Percentiles rank a stretch among this genome's conserved stretches.
Conservation (phyloP, 2,329 filamentous ascomycete genomes). For the Cercospora sp. region DNA sequence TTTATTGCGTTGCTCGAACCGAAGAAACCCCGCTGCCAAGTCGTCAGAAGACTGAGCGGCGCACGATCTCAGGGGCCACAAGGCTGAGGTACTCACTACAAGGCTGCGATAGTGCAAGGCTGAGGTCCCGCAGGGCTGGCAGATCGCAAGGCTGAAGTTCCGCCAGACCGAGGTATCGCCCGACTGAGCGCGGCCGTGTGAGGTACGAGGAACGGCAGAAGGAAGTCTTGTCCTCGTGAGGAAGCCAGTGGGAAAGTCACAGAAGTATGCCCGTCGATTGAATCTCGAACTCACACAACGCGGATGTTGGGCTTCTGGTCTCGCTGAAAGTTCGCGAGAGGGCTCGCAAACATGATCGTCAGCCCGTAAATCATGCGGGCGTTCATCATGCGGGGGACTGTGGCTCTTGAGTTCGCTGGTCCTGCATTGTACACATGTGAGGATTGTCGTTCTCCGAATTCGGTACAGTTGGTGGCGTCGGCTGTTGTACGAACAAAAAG, state of each 20-base stretch:
- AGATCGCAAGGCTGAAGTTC: not conserved
- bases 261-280: too few relatives aligned
- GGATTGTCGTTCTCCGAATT: not conserved
- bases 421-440: not conserved
- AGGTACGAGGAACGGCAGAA: too few relatives aligned
- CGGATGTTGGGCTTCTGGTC: too few relatives aligned
- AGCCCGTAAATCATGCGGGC: not conserved
- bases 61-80: not conserved
- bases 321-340: too few relatives aligned
- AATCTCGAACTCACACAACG: too few relatives aligned
- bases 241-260: too few relatives aligned
- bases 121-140: not conserved
- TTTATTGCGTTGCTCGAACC: too few relatives aligned
- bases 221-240: too few relatives aligned
- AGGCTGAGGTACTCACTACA: not conserved
- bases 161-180: not conserved
- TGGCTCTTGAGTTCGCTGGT: not conserved
- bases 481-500: fast-evolving
- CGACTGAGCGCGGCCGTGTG: too few relatives aligned
- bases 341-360: not conserved
- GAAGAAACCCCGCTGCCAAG: too few relatives aligned
- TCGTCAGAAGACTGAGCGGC: not conserved
- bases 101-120: not conserved
- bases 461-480: not conserved
- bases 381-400: not conserved